Evolutionary conservation across 169 alveolate genomes (phyloP), one percentile per base, ranked within the genome.

Genomic region (Neospora caninum): DNA sequence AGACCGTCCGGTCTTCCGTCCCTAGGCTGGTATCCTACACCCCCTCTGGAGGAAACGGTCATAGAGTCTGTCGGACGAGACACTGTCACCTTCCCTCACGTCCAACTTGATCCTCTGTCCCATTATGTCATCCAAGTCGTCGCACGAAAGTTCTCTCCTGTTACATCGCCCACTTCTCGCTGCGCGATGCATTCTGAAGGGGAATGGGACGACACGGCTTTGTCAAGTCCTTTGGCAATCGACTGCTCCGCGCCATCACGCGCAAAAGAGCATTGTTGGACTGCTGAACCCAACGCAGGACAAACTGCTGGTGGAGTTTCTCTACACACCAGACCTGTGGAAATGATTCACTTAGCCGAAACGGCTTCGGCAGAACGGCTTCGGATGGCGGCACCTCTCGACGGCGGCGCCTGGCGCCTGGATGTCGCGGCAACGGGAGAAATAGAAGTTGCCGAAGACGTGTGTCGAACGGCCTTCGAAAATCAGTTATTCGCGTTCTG

Each of bases 341-440:
- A 49, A 29, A 4, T 13, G 39, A 78, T 78, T 78, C 86, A n/a
- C 42, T 2, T n/a, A 22, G n/a, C 86, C 29, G 86, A 78, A 78
- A 78, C 86, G 31, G 49, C 45, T 4, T 78, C 86, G 42, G 86
- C 39, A 16, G 86, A 78, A n/a, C 86, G 86, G 18, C 42, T 78
- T 38, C 86, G 86, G 7, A 49, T 49, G 89, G 54, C 89, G 39
- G 64, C 36, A 42, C 41, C 38, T 6, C 89, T 82, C 16, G 67
- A 42, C 67, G 67, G 67, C 18, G 89, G 89, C 38, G 0, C 67
- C 89, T 82, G 89, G 89, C 53, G 89, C 20, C 41, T 82, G 18
- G 89, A 82, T 31, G 89, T 42, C 41, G 64, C 67, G 22, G 89
- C 89, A 6, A 29, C 89, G 0, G 89, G 42, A 82, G 89, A 78